phyloP scores from a whole-genome alignment of 345 rosid genomes.

The Dimocarpus longan region DNA sequence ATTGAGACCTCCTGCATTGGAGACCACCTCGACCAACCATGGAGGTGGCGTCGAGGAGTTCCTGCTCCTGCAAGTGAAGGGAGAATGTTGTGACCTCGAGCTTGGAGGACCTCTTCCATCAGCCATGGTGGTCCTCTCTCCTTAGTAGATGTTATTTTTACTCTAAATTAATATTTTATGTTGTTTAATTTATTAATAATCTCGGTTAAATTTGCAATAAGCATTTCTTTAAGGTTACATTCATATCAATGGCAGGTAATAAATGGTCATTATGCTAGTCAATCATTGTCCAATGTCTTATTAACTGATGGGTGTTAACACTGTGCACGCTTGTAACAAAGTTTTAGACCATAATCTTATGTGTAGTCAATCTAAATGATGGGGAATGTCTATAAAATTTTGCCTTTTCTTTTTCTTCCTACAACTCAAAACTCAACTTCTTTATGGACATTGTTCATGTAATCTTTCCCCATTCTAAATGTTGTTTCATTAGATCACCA shows the following conservation, averaged over 20 bases:
- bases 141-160: neutral
- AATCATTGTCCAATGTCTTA: neutral
- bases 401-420: neutral
- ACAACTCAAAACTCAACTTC: neutral
- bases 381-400: neutral
- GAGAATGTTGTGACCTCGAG: neutral
- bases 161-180: neutral
- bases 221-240: too few relatives aligned
- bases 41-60: too few relatives aligned
- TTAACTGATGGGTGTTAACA: neutral
- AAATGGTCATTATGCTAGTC: too few relatives aligned
- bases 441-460: neutral
- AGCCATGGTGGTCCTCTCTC: neutral
- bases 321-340: neutral
- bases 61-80: neutral
- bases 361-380: neutral
- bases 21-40: too few relatives aligned
- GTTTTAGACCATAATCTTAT: neutral
- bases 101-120: neutral
- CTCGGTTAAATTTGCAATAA: neutral
- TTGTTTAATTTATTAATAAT: too few relatives aligned
- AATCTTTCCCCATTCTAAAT: neutral
- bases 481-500: neutral
- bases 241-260: too few relatives aligned
- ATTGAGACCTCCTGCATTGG: too few relatives aligned